Percentiles rank a stretch among this genome's conserved stretches.
Evolutionary conservation across 225 moss, liverwort and hornwort genomes (phyloP).

Genomic region (Pseudoscleropodium purum): DNA sequence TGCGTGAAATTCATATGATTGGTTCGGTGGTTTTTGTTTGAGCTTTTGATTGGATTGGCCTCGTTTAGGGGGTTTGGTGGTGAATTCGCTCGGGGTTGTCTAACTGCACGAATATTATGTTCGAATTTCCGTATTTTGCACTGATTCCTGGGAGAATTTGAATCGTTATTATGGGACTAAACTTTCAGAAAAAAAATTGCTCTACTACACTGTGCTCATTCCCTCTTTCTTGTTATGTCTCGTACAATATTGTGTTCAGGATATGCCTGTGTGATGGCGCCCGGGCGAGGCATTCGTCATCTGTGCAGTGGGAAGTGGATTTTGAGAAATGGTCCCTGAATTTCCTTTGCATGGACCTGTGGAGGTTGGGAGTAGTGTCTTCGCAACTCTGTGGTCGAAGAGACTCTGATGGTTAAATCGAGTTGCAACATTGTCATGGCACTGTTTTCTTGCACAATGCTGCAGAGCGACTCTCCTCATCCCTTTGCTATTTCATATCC

Average conservation of each 20-base stretch:
- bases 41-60: not conserved
- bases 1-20: not conserved
- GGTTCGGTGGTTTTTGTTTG: not conserved
- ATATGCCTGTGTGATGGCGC: not conserved
- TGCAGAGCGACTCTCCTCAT: slow-evolving; percentile 15
- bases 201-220: not conserved
- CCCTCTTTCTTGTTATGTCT: not conserved
- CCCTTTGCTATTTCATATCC: slow-evolving; percentile 10
- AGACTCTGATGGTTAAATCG: not conserved
- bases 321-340: not conserved
- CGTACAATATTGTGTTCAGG: slow-evolving; percentile 1
- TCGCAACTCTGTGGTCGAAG: not conserved
- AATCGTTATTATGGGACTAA: not conserved
- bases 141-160: not conserved
- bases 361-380: not conserved
- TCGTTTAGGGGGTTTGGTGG: not conserved
- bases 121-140: not conserved
- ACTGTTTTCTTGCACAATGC: slow-evolving; percentile 24
- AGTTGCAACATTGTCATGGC: slow-evolving; percentile 21
- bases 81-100: not conserved
- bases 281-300: not conserved
- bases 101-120: not conserved
- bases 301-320: not conserved
- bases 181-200: not conserved
- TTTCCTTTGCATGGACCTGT: not conserved